Base-by-base conservation (phyloP, 1,284 basidiomycete species). In the Anthracocystis panici-leucophaei region DNA sequence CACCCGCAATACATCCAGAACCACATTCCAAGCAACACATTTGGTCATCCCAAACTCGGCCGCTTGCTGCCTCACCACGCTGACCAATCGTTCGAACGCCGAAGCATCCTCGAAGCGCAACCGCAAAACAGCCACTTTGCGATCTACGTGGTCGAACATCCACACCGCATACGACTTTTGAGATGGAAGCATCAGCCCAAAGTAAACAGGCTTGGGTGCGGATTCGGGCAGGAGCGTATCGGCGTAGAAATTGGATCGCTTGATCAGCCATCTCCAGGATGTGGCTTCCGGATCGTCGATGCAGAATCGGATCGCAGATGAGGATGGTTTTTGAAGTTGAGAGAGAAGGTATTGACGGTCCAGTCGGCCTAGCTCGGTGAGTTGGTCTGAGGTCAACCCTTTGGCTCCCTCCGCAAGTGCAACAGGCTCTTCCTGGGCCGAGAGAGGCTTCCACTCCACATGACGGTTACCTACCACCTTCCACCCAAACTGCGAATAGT, bases 401-500 rank as follows among this genome's bases (percentile, higher is more conserved):
- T 38, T 40, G 5, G 65, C 74, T 9, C 38, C 49, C 3, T 60
- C 46, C 3, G 65, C 62, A 7, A 65, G 29, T 0, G 41, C 5
- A 5, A 23, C 33, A 2, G 46, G 18, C 7, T 21, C 16, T 4
- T 56, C 65, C 9, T 49, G 31, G 1, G 31, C 16, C 16, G 35
- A 25, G 31, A 57, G 54, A n/a, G 58, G 66, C 21, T 51, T 48
- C 75, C 75, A 77, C 38, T 70, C 64, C 25, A 75, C 55, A 42
- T 73, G 70, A 14, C 67, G 66, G 23, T 62, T 59, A 3, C 67
- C 70, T 0, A 62, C 62, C 1, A 70, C 61, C n/a, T 58, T 53
- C 75, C 75, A 77, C 2, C 89, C 89, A 58, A 88, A 88, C 2
- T 74, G 65, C 7, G 68, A 74, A 81, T 91, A 92, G 80, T 90